phyloP scores from a whole-genome alignment of 2,329 filamentous ascomycete genomes.

The Penicillium italicum region DNA sequence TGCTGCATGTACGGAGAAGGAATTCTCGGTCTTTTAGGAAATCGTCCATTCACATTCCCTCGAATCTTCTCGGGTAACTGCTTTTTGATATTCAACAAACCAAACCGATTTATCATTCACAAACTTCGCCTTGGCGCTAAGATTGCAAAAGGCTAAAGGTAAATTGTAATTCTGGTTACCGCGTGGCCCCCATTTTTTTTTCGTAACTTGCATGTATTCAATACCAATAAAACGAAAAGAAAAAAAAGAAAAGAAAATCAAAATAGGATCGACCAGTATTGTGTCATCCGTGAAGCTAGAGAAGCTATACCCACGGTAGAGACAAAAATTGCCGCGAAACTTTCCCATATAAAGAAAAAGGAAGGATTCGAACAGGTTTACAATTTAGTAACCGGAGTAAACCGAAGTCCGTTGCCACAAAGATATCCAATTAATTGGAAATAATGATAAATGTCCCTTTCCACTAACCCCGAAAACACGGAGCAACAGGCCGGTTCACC shows the following conservation, averaged over 20 bases:
- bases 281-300: conserved; percentile 12
- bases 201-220: conserved; percentile 8
- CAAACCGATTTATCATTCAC: conserved; percentile 18
- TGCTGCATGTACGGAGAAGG: conserved; percentile 10
- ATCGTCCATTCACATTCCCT: neutral
- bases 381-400: too few species aligned
- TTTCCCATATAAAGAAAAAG: conserved; percentile 14
- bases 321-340: conserved; percentile 14
- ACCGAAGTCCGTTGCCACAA: conserved; percentile 17
- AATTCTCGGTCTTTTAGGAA: neutral
- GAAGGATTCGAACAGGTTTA: too few species aligned
- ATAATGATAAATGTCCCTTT: neutral
- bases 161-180: conserved; percentile 8
- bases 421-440: conserved; percentile 17
- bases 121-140: conserved; percentile 2
- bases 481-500: conserved; percentile 19
- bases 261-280: conserved; percentile 14
- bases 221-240: neutral
- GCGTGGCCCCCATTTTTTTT: conserved; percentile 4
- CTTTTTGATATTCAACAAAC: conserved; percentile 4
- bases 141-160: conserved; percentile 11
- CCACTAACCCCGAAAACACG: conserved; percentile 6
- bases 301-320: neutral
- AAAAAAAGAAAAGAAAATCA: neutral
- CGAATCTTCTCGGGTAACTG: neutral